Evolutionary conservation across 2,329 filamentous ascomycete species (phyloP).

Genomic region (Parafenestella ontariensis): DNA sequence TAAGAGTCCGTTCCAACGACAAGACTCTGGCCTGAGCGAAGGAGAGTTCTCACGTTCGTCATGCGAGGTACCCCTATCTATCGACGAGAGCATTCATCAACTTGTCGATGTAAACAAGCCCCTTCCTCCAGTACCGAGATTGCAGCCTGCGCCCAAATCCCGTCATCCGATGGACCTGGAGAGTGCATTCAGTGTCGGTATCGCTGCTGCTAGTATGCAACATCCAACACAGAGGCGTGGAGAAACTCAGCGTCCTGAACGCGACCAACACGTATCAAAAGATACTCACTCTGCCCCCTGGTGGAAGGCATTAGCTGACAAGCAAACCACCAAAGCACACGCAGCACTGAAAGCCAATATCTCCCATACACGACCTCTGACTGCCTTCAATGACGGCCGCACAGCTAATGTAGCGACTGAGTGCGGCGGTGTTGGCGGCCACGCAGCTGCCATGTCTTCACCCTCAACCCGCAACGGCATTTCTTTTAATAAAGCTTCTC

Average conservation of each 20-base stretch:
- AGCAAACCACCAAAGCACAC: constrained; percentile 3
- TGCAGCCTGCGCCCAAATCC: constrained; percentile 1
- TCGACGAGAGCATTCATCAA: constrained; percentile 2
- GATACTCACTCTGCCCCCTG: background rate
- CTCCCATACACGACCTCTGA: constrained; percentile 24
- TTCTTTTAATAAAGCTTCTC: background rate
- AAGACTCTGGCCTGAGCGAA: constrained; percentile 3
- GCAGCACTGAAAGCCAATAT: constrained; percentile 30
- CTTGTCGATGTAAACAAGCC: constrained; percentile 17
- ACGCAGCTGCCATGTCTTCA: constrained; percentile 13
- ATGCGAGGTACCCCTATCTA: constrained; percentile 15
- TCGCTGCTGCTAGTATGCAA: background rate
- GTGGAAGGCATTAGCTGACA: constrained; percentile 9
- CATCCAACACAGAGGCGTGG: background rate
- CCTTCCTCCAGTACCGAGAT: constrained; percentile 18
- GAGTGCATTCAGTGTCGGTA: background rate
- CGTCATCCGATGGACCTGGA: background rate
- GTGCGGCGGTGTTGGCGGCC: constrained; percentile 22
- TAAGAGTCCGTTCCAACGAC: background rate
- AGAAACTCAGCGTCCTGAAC: background rate
- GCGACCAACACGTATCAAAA: background rate
- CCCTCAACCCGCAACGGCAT: constrained; percentile 6
- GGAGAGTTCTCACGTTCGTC: constrained; percentile 12
- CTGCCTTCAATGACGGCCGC: constrained; percentile 2
- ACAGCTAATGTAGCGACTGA: constrained; percentile 20